Evolutionary conservation across 768 basidiomycete genomes (phyloP).

Genomic region (Tulasnella sp.): DNA sequence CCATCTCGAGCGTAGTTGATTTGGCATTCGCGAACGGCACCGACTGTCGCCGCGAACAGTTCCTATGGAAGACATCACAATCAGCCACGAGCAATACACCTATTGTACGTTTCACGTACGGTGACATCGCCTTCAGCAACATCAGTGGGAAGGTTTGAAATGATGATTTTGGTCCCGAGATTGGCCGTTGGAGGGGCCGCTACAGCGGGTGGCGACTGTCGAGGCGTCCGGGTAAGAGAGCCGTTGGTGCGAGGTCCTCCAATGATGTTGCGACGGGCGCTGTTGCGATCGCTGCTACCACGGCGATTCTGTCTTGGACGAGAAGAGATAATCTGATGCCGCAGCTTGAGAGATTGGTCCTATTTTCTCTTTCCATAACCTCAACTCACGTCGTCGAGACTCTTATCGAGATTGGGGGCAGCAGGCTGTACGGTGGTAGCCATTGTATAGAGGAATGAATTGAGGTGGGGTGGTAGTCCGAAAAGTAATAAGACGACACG

Average conservation of each 20-base stretch:
- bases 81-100: neutral
- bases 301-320: slow-evolving; percentile 13
- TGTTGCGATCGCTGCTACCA: slow-evolving; percentile 5
- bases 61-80: slow-evolving; percentile 44
- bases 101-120: neutral
- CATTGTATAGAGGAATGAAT: neutral
- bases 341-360: neutral
- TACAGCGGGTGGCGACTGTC: slow-evolving; percentile 9
- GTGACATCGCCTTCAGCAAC: slow-evolving; percentile 13
- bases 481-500: too few relatives aligned
- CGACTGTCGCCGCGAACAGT: slow-evolving; percentile 86
- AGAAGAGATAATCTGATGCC: slow-evolving; percentile 16
- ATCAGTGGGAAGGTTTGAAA: slow-evolving; percentile 19
- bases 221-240: slow-evolving; percentile 4
- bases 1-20: slow-evolving; percentile 79
- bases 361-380: neutral
- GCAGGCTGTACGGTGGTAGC: neutral
- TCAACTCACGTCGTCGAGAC: slow-evolving; percentile 18
- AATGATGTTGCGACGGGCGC: slow-evolving; percentile 1
- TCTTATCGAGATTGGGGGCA: slow-evolving; percentile 16
- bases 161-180: slow-evolving; percentile 15
- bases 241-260: slow-evolving; percentile 7
- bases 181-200: slow-evolving; percentile 3
- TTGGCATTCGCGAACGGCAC: slow-evolving; percentile 71
- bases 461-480: too few relatives aligned